Percentiles rank a stretch among this genome's conserved stretches.
Evolutionary conservation across 1,139 yeast genomes (phyloP).

Genomic region (Candida sojae): DNA sequence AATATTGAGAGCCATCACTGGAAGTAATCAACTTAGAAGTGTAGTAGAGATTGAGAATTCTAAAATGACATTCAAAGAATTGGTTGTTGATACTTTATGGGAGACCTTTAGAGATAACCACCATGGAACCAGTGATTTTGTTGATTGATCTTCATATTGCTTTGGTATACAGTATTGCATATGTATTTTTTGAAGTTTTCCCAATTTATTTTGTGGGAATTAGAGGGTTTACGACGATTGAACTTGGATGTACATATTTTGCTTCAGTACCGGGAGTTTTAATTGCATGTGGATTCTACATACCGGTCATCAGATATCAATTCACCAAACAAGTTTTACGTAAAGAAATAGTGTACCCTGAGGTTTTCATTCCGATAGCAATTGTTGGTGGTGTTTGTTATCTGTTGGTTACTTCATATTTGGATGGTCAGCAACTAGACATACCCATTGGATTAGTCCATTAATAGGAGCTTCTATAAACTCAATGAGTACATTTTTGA

Average conservation of each 20-base stretch:
- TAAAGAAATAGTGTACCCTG: conserved; percentile 53
- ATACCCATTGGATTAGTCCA: conserved; percentile 36
- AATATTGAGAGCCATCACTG: conserved; percentile 36
- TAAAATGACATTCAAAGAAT: conserved; percentile 19
- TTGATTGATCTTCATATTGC: conserved; percentile 52
- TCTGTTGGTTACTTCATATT: conserved; percentile 34
- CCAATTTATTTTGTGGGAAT: conserved; percentile 53
- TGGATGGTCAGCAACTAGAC: conserved; percentile 31
- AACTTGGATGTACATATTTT: conserved; percentile 38
- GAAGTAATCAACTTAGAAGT: conserved; percentile 30
- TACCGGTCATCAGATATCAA: conserved; percentile 17
- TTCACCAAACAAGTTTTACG: conserved; percentile 28
- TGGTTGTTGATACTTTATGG: conserved; percentile 47
- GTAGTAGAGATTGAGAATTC: conserved; percentile 29
- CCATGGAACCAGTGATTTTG: conserved; percentile 48
- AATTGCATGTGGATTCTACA: conserved; percentile 24
- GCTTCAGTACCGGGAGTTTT: conserved; percentile 22
- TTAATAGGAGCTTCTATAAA: conserved; percentile 30
- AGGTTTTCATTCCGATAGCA: conserved; percentile 58
- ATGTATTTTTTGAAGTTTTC: conserved; percentile 62
- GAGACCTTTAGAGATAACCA: conserved; percentile 47
- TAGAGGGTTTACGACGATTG: conserved; percentile 50
- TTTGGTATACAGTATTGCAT: conserved; percentile 53
- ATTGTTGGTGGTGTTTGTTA: conserved; percentile 30
- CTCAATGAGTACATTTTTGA: conserved; percentile 29